Conservation (phyloP, 345 rosid genomes). For the Euclidium syriacum region DNA sequence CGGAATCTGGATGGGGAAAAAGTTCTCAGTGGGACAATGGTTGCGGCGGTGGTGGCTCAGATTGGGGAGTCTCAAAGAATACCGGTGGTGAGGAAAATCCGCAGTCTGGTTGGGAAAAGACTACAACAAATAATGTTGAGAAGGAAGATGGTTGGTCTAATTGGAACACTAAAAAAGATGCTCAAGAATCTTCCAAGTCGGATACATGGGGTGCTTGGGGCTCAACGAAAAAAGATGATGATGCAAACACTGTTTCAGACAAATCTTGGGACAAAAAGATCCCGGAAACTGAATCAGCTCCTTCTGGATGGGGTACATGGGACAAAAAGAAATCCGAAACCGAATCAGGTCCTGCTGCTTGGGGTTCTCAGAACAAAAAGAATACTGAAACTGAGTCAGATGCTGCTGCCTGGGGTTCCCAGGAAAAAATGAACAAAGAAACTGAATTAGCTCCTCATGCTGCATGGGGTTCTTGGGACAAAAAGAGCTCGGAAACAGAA, state of each 20-base stretch:
- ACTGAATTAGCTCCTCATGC: constrained; percentile 19
- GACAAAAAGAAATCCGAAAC: not conserved
- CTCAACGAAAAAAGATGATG: constrained; percentile 24
- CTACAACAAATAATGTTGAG: constrained; percentile 8
- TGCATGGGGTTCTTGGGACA: constrained; percentile 3
- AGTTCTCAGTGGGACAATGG: constrained; percentile 23
- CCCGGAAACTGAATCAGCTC: constrained; percentile 9
- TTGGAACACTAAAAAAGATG: constrained; percentile 24
- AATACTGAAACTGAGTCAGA: not conserved
- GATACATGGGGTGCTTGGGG: constrained; percentile 36
- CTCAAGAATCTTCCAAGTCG: constrained; percentile 22
- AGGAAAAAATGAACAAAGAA: not conserved
- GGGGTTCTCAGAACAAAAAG: not conserved
- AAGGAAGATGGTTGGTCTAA: constrained; percentile 25
- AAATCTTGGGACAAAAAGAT: constrained; percentile 31
- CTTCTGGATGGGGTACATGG: not conserved
- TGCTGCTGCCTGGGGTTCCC: not conserved
- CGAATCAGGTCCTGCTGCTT: not conserved
- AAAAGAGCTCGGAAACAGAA: not conserved
- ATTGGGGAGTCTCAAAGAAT: constrained; percentile 29
- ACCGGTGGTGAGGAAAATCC: constrained; percentile 14
- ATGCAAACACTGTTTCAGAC: too few species aligned
- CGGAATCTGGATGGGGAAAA: constrained; percentile 42
- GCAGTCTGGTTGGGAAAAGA: constrained; percentile 29
- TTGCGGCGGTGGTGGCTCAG: constrained; percentile 27